Evolutionary conservation across 345 rosid genomes (phyloP), one percentile per base, ranked within the genome.

Genomic region (Lepidium aucheri): DNA sequence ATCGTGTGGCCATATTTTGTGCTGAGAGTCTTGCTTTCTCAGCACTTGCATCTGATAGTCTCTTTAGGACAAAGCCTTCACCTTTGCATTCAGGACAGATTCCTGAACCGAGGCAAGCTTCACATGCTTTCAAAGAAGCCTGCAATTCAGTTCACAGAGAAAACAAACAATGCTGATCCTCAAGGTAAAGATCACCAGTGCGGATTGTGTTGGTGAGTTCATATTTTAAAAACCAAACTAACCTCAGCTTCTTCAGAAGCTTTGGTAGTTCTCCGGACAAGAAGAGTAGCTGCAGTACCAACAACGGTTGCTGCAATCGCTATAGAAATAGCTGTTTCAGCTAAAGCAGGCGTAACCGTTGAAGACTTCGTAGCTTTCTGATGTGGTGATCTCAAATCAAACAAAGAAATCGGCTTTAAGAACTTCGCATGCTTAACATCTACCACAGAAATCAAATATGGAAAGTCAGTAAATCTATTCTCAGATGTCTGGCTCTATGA

Each of bases 1-100:
- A 88, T 82, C 98, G 77, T 28, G 96, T 90, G 45, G 99, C 95
- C 82, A 82, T 80, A 69, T 90, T 94, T 79, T 81, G 85, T 3
- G 95, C 87, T 6, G 80, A 79, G 74, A 86, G 13, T 73, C 97
- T 83, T 13, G 96, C 94, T 81, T 65, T 82, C 78, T 84, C 96
- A 3, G 96, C 94, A 70, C 64, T 82, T 75, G 69, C 81, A 7
- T 93, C 87, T 2, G 96, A 82, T 44, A 81, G 78, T 79, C 80
- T 88, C 83, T 86, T 90, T 34, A 90, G 64, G 17, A 90, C 94
- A 66, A 93, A 88, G 17, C 94, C 96, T 81, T 93, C 97, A 2
- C 98, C 98, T 16, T 78, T 93, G 77, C 98, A 90, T 74, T 86
- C 89, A 2, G 97, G 24, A 70, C 97, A 93, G 52, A 90, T 79